A percentile compares a stretch with the other conserved stretches of the same genome.
These are phyloP conservation scores for Wickerhamiella domercqiae DNA, from an alignment of 805 yeast species.

Conservation along the genomic window DNA sequence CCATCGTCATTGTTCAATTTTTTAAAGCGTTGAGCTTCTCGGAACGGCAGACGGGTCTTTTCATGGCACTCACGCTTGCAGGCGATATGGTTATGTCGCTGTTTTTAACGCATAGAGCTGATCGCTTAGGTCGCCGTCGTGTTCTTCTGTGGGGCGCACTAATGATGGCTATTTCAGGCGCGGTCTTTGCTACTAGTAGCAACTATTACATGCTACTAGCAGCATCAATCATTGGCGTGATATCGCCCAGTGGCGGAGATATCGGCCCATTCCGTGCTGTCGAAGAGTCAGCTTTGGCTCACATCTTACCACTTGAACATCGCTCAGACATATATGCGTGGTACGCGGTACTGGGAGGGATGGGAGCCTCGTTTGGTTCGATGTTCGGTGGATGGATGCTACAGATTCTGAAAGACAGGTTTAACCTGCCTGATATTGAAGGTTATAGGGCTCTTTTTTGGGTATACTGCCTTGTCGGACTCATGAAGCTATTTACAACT, in stretches of 20 bases:
- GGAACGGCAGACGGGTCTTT: constrained; percentile 51
- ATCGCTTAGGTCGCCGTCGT: constrained; percentile 46
- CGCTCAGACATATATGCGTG: constrained; percentile 64
- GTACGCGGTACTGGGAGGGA: constrained; percentile 51
- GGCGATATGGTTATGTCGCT: constrained; percentile 70
- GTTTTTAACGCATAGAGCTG: constrained; percentile 63
- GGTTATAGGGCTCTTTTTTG: constrained; percentile 42
- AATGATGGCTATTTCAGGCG: constrained; percentile 55
- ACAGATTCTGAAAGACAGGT: constrained; percentile 28
- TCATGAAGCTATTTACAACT: constrained; percentile 31
- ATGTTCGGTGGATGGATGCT: constrained; percentile 46
- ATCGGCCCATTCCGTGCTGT: constrained; percentile 81
- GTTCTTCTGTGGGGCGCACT: constrained; percentile 50
- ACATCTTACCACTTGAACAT: constrained; percentile 33
- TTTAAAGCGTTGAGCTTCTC: constrained; percentile 39
- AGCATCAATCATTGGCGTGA: constrained; percentile 77
- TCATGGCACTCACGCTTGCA: constrained; percentile 65
- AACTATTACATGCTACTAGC: constrained; percentile 39
- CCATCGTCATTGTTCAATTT: constrained; percentile 60
- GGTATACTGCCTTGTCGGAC: constrained; percentile 40
- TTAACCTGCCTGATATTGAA: constrained; percentile 20
- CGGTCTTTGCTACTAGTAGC: constrained; percentile 41
- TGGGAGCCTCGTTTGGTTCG: constrained; percentile 65
- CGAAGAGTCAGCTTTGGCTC: constrained; percentile 73
- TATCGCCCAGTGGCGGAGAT: constrained; percentile 80